phyloP scores from a whole-genome alignment of 345 rosid genomes.

The Camelina laxa region DNA sequence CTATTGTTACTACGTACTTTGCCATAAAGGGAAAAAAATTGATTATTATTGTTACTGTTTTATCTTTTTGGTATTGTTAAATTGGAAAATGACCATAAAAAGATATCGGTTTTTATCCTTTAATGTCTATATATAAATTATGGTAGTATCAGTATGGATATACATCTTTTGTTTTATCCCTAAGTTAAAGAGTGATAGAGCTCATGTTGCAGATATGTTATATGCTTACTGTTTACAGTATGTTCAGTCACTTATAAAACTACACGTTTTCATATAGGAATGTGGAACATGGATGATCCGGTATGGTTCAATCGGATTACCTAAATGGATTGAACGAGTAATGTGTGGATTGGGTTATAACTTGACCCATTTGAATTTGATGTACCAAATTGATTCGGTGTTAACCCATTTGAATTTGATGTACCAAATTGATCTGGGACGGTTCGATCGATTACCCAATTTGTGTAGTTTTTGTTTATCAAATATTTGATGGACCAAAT shows the following conservation, averaged over 20 bases:
- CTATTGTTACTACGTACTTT: slow-evolving; percentile 18
- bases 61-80: slow-evolving; percentile 6
- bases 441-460: not conserved
- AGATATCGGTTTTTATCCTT: not conserved
- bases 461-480: not conserved
- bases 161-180: no score
- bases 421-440: not conserved
- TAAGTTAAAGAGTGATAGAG: not conserved
- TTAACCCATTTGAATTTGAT: slow-evolving; percentile 14
- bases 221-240: not conserved
- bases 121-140: not conserved
- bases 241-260: not conserved
- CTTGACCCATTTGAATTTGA: not conserved
- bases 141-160: not conserved
- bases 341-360: not conserved
- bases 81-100: slow-evolving; percentile 15
- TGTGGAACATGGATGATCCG: not conserved
- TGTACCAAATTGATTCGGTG: not conserved
- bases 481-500: slow-evolving; percentile 4
- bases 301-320: no score
- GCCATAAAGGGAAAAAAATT: not conserved
- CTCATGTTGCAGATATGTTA: not conserved
- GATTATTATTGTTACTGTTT: not conserved
- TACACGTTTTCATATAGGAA: no score
- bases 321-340: not conserved